Percentiles rank a stretch among this genome's conserved stretches.
phyloP scores from a whole-genome alignment of 23 red algal species.

The Gracilaria caudata region DNA sequence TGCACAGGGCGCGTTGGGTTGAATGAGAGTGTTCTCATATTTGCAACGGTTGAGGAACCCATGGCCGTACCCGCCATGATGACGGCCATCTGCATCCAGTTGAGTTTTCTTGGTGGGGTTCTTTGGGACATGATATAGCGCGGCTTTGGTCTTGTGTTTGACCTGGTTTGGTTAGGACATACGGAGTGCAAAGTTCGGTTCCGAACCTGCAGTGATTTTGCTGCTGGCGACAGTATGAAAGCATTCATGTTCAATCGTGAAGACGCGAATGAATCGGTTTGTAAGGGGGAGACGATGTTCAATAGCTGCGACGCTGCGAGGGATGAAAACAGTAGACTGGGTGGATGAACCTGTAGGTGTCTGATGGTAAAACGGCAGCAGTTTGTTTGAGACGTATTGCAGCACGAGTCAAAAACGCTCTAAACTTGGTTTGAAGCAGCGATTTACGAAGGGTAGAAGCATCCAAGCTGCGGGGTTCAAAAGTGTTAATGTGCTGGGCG shows the following conservation, averaged over 20 bases:
- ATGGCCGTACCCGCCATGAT: not conserved
- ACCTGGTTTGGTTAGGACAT: not conserved
- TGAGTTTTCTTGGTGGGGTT: slow-evolving; percentile 5
- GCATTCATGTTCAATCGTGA: not conserved
- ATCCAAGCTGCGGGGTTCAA: too few species aligned
- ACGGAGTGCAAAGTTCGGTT: not conserved
- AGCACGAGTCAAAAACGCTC: too few species aligned
- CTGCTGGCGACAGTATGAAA: not conserved
- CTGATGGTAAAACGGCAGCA: too few species aligned
- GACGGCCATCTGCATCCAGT: not conserved
- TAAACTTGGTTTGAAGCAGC: too few species aligned
- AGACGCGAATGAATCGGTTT: not conserved
- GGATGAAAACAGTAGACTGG: too few species aligned
- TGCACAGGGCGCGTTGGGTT: not conserved
- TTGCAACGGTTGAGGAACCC: not conserved
- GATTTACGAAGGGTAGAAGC: too few species aligned
- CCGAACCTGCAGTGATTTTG: not conserved
- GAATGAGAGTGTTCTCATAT: not conserved
- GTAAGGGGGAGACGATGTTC: not conserved
- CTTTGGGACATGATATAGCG: not conserved
- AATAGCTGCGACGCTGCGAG: too few species aligned
- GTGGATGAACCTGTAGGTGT: too few species aligned
- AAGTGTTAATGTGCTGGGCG: too few species aligned
- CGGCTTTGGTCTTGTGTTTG: not conserved
- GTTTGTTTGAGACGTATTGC: too few species aligned